Evolutionary conservation across 1,284 basidiomycete genomes (phyloP).

Genomic region (Coniferiporia weirii): DNA sequence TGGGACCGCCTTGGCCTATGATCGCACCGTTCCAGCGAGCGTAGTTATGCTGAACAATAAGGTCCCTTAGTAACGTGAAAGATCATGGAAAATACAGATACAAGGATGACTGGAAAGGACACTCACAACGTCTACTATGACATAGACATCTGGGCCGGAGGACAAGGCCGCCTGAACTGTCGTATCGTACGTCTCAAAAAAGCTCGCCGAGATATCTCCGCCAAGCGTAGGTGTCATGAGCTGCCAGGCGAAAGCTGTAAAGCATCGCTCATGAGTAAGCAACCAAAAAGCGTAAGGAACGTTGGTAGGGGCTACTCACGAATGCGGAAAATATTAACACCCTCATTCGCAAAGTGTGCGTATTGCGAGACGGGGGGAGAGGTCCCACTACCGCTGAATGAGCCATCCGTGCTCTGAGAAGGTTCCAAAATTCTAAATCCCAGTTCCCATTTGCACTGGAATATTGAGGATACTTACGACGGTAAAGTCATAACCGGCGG

Average conservation of each 20-base stretch:
- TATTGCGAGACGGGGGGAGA: constrained; percentile 18
- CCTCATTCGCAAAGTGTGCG: constrained; percentile 21
- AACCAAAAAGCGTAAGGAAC: neutral
- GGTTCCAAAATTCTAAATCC: neutral
- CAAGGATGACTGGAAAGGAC: neutral
- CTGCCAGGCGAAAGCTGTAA: constrained; percentile 30
- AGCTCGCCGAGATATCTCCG: constrained; percentile 26
- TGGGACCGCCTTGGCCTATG: constrained; percentile 32
- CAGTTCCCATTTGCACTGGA: neutral
- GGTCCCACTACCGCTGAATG: constrained; percentile 21
- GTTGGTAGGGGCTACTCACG: constrained; percentile 7
- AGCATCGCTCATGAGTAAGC: constrained; percentile 6
- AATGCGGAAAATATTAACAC: constrained; percentile 21
- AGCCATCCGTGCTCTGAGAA: constrained; percentile 20
- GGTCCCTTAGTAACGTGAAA: no score
- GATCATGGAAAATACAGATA: neutral
- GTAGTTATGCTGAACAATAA: constrained; percentile 31
- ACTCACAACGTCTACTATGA: constrained; percentile 30
- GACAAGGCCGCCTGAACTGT: constrained; percentile 26
- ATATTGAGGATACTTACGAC: constrained; percentile 9
- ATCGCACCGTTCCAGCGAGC: constrained; percentile 22
- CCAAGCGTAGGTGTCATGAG: constrained; percentile 27
- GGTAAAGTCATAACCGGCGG: constrained; percentile 24
- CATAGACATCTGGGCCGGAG: constrained; percentile 24
- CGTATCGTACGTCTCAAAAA: constrained; percentile 22